These are phyloP conservation scores for Xanthoceras sorbifolium DNA, from an alignment of 345 rosid species.

Conservation along the genomic window DNA sequence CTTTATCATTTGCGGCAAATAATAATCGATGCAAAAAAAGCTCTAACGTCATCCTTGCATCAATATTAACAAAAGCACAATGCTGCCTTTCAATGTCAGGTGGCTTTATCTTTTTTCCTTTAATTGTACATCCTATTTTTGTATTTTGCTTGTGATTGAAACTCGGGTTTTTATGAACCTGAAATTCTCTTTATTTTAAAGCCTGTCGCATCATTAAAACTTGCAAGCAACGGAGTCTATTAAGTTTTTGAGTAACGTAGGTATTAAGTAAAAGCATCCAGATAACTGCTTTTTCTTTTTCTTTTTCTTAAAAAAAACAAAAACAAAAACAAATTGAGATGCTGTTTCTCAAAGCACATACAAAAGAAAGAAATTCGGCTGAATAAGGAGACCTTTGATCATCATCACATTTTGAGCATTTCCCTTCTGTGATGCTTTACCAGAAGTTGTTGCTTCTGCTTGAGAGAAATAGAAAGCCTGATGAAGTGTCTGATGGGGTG, in stretches of 20 bases:
- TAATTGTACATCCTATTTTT: not conserved
- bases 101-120: not conserved
- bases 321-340: not conserved
- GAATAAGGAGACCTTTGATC: not conserved
- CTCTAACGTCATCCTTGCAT: not conserved
- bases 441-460: not conserved
- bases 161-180: constrained; percentile 8
- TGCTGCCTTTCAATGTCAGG: not conserved
- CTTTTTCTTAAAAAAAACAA: no score
- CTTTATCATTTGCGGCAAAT: not conserved
- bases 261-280: not conserved
- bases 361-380: not conserved
- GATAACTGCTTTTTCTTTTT: not conserved
- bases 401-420: not conserved
- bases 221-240: not conserved
- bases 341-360: not conserved
- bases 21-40: not conserved
- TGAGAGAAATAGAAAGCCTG: not conserved
- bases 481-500: not conserved
- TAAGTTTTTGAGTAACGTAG: not conserved
- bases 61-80: not conserved
- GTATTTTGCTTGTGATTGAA: not conserved
- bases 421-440: not conserved
- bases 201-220: not conserved
- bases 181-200: not conserved